Percentiles rank a stretch among this genome's conserved stretches.
Evolutionary conservation across 148 eudicot genomes (phyloP).

Genomic region (Vaccinium macrocarpon): DNA sequence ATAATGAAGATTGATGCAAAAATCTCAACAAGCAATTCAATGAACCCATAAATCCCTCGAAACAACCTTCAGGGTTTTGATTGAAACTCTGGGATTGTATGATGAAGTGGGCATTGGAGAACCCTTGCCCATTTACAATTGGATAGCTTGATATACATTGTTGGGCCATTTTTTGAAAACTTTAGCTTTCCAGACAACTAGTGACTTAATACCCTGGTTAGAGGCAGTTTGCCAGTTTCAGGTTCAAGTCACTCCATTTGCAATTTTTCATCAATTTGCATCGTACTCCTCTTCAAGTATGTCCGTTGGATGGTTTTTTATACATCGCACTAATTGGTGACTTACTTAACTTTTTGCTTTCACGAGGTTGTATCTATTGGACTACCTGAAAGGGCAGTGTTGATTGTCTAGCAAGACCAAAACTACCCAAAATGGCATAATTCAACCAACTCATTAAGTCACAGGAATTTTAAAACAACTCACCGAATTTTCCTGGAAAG

Average conservation of each 20-base stretch:
- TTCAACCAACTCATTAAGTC: neutral
- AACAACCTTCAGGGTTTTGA: neutral
- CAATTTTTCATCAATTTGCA: neutral
- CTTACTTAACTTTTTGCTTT: neutral
- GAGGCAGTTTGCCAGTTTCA: neutral
- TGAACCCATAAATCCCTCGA: neutral
- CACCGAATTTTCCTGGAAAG: conserved; percentile 67
- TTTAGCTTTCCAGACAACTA: neutral
- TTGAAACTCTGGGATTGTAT: neutral
- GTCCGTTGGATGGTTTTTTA: neutral
- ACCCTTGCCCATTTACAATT: neutral
- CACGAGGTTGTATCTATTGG: neutral
- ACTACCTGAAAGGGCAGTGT: neutral
- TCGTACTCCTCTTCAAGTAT: neutral
- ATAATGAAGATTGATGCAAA: neutral
- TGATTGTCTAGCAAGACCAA: neutral
- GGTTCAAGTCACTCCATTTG: neutral
- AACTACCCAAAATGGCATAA: neutral
- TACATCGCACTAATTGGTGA: neutral
- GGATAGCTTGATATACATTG: neutral
- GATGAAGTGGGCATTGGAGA: neutral
- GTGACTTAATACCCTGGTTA: neutral
- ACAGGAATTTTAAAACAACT: conserved; percentile 23
- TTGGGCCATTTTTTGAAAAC: neutral
- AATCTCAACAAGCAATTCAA: neutral